A percentile compares a stretch with the other conserved stretches of the same genome.
These are phyloP conservation scores for Capillidium heterosporum DNA, from an alignment of 371 early-diverging fungal genomes.

Conservation along the genomic window DNA sequence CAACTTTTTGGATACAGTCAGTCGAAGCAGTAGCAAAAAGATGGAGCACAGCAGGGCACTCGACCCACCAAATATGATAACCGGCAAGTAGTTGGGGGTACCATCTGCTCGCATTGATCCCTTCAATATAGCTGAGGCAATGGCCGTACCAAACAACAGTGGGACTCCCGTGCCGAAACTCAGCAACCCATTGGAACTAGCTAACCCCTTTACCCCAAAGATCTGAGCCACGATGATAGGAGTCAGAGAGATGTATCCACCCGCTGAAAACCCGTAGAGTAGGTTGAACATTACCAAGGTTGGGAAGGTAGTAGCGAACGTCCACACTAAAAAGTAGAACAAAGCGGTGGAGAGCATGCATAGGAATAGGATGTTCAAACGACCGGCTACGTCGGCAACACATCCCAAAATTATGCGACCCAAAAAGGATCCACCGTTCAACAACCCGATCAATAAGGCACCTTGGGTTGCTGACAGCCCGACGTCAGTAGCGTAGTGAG, in stretches of 20 bases:
- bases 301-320: conserved; percentile 24
- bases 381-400: conserved; percentile 36
- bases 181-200: conserved; percentile 16
- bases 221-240: background rate
- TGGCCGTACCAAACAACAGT: conserved; percentile 17
- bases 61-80: no score
- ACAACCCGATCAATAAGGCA: conserved; percentile 26
- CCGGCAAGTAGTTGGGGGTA: no score
- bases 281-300: conserved; percentile 27
- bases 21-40: no score
- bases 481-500: no score
- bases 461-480: background rate
- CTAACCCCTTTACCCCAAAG: conserved; percentile 11
- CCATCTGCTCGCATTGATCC: no score
- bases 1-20: no score
- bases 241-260: conserved; percentile 17
- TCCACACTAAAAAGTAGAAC: conserved; percentile 38
- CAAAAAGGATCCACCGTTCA: conserved; percentile 33
- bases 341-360: conserved; percentile 22
- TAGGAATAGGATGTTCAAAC: conserved; percentile 26
- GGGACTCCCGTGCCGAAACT: conserved; percentile 14
- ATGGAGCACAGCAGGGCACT: no score
- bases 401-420: conserved; percentile 44
- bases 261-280: conserved; percentile 29
- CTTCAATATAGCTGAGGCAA: conserved; percentile 12